Conservation (phyloP, 1,284 basidiomycete species). For the Pascua guehoae region DNA sequence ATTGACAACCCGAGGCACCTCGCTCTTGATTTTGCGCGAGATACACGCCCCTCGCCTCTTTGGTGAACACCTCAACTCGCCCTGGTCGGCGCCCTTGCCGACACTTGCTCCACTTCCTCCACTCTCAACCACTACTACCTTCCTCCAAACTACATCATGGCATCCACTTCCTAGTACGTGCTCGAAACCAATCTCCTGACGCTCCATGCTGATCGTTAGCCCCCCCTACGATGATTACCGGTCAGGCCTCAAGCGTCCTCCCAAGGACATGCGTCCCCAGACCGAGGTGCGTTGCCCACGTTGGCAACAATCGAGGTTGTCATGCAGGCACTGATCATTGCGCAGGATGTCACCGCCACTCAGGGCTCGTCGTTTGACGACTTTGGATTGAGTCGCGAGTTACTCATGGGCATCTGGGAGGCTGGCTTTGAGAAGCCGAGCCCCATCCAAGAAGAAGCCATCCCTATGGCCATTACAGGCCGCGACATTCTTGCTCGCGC, state of each 20-base stretch:
- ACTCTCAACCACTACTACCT: too few relatives aligned
- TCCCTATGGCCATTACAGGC: slow-evolving; percentile 78
- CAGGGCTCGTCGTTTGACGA: slow-evolving; percentile 91
- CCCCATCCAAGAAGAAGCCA: slow-evolving; percentile 97
- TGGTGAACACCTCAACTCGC: too few relatives aligned
- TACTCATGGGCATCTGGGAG: slow-evolving; percentile 91
- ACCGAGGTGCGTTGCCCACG: slow-evolving; percentile 59
- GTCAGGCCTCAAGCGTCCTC: slow-evolving; percentile 67
- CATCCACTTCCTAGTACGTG: slow-evolving; percentile 43
- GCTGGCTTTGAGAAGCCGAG: slow-evolving; percentile 95
- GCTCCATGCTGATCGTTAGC: not conserved
- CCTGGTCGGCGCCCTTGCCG: too few relatives aligned
- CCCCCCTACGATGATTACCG: slow-evolving; percentile 30
- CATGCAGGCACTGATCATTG: not conserved
- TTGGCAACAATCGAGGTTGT: not conserved
- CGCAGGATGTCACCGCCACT: slow-evolving; percentile 77
- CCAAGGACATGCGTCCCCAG: slow-evolving; percentile 86
- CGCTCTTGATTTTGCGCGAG: too few relatives aligned
- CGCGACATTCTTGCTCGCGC: slow-evolving; percentile 75
- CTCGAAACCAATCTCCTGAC: too few relatives aligned
- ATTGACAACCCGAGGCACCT: too few relatives aligned
- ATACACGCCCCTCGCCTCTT: too few relatives aligned
- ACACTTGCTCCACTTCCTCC: too few relatives aligned
- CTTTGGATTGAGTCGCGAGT: slow-evolving; percentile 70
- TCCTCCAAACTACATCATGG: slow-evolving; percentile 31